Conservation (phyloP, 1,139 yeast species). For the Scheffersomyces segobiensis region DNA sequence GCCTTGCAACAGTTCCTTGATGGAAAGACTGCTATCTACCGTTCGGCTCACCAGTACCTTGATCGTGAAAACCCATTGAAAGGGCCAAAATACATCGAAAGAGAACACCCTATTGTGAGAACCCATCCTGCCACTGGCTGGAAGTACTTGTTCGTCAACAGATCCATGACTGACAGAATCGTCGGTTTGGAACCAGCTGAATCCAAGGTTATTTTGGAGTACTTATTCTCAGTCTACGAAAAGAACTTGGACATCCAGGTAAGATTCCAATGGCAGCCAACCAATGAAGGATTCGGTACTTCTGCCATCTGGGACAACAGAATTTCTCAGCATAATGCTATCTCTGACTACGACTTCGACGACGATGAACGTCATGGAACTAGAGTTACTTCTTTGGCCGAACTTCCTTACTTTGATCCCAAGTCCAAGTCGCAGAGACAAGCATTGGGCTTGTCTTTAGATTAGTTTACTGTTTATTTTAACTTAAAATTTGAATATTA, state of each 20-base stretch:
- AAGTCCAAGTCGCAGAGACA: constrained; percentile 22
- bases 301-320: constrained; percentile 27
- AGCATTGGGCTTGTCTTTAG: constrained; percentile 18
- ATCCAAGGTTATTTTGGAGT: constrained; percentile 17
- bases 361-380: constrained; percentile 22
- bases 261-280: constrained; percentile 20
- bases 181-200: constrained; percentile 23
- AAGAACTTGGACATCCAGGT: constrained; percentile 23
- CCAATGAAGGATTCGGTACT: constrained; percentile 20
- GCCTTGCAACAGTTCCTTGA: constrained; percentile 23
- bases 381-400: constrained; percentile 23
- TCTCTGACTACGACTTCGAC: constrained; percentile 16
- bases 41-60: constrained; percentile 22
- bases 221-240: constrained; percentile 22
- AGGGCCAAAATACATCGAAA: constrained; percentile 18
- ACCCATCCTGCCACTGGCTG: constrained; percentile 19
- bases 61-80: constrained; percentile 22
- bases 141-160: constrained; percentile 20
- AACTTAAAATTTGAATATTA: background rate
- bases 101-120: constrained; percentile 18
- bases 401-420: constrained; percentile 21
- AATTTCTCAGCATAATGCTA: constrained; percentile 22
- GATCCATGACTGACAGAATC: constrained; percentile 20
- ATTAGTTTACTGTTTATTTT: background rate
- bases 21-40: constrained; percentile 23